Conservation (phyloP, 345 rosid genomes). For the Populus davidiana region DNA sequence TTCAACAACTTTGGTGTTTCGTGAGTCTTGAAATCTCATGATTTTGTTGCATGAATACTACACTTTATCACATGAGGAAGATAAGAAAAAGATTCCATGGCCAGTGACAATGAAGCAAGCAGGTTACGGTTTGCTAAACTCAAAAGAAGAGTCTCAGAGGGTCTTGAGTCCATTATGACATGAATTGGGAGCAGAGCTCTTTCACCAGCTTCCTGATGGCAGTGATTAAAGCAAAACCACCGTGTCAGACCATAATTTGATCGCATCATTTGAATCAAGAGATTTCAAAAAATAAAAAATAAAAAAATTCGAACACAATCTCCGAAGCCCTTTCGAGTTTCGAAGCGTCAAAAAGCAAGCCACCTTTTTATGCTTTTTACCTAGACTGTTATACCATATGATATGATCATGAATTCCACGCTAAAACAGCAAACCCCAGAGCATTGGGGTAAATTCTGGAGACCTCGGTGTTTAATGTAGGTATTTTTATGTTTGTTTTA, state of each 20-base stretch:
- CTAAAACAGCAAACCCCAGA: too few species aligned
- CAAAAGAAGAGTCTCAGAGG: background rate
- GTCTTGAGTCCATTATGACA: constrained; percentile 1
- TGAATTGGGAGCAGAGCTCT: constrained; percentile 5
- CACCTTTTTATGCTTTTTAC: too few species aligned
- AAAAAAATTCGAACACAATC: too few species aligned
- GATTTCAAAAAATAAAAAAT: too few species aligned
- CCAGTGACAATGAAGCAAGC: constrained; percentile 1
- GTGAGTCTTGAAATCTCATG: constrained; percentile 20
- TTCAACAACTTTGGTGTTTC: constrained; percentile 16
- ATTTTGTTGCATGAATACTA: constrained; percentile 19
- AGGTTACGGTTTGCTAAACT: constrained; percentile 8
- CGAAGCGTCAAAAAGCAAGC: too few species aligned
- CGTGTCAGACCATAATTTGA: background rate
- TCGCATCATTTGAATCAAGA: background rate
- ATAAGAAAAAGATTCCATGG: constrained; percentile 10
- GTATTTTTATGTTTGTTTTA: too few species aligned
- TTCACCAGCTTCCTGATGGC: background rate
- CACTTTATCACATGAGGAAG: constrained; percentile 3
- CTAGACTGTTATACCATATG: too few species aligned
- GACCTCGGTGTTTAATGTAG: too few species aligned
- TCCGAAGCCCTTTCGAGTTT: too few species aligned
- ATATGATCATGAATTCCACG: too few species aligned
- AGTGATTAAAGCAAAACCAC: constrained; percentile 1
- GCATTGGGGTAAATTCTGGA: background rate